Base-by-base conservation (phyloP, 2,329 filamentous ascomycete genomes). In the Aphanocladium album region DNA sequence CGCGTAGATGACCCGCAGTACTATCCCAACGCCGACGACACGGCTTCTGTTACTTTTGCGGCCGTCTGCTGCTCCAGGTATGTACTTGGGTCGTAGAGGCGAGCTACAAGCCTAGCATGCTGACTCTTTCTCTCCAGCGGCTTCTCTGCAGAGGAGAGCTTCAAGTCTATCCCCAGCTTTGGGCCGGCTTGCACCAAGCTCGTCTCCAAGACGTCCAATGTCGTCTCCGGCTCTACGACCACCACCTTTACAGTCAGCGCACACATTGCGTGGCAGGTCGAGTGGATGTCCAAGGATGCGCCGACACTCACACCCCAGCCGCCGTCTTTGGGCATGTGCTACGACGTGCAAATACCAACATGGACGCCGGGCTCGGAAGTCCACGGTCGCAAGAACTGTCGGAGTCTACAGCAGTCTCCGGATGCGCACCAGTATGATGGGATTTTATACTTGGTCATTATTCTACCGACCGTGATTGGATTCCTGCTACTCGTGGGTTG, bases 41-140 rank as follows among this genome's bases (percentile, higher is more conserved):
- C 41, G 3, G 27, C 43, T 27, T 57, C 54, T 25, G 41, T 57
- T 16, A 57, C 54, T 21, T 57, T 47, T 37, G 19, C 33, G 7
- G 54, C 54, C 14, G 16, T 47, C 25, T 57, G 54, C n/a, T 57
- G 54, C 23, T 57, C 54, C 2, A 57, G 43, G 54, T 39, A n/a
- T 23, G 27, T n/a, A 21, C 14, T 27, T 3, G 4, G 12, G 12
- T 23, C 4, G n/a, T n/a, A 5, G 45, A 11, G 19, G 2, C 5
- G n/a, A 14, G 35, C 7, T 17, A 16, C 35, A 39, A 16, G 35
- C 35, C 4, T 47, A n/a, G n/a, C n/a, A 14, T 17, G 45, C 19
- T 9, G 23, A 2, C 12, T 4, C 5, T 27, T 9, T 23, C 23
- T 25, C n/a, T 27, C 11, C 14, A 57, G 54, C 21, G 54, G 54